Base-by-base conservation (phyloP, 495 filamentous ascomycete species). In the Sporormia fimetaria region DNA sequence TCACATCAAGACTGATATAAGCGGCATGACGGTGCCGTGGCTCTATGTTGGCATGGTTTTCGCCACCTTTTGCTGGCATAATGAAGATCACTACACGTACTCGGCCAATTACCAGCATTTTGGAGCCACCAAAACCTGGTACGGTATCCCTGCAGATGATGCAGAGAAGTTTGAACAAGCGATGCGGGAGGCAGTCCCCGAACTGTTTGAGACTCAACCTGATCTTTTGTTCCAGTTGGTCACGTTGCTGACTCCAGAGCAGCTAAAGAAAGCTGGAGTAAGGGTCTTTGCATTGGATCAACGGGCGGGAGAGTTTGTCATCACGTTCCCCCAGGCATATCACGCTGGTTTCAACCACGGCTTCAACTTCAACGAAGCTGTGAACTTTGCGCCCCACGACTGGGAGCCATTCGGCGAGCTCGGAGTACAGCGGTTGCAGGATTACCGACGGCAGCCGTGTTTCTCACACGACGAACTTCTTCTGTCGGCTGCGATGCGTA, bases 31-130 rank as follows among this genome's bases (percentile, higher is more conserved):
- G 0, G 88, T 99, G 4, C 90, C 90, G 11, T 99, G 90, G 90
- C 76, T 96, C 4, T 99, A 99, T 57, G 92, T 99, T n/a, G 90
- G 90, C 44, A 99, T 99, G 90, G 92, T 87, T 53, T 99, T 99
- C 61, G 96, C 90, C 2, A 95, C 88, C 3, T 99, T 99, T 57
- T 99, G 90, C 61, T 99, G 90, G 90, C 90, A 99, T 57, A 93
- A 93, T 46, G 90, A 99, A 57, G 90, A 99, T 58, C 90, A 99
- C 54, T 94, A 93, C 53, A 77, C 90, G 0, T 99, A 99, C 59
- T 99, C 90, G 14, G 81, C 90, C 27, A 99, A 99, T 53, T 99
- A 99, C 51, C 90, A 99, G 53, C 90, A 99, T 55, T 94, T 99
- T 56, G 90, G 90, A 25, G 83, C 88, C 0, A 99, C 92, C 0